These are phyloP conservation scores for Trametes punicea DNA, from an alignment of 768 basidiomycete species.

Conservation along the genomic window DNA sequence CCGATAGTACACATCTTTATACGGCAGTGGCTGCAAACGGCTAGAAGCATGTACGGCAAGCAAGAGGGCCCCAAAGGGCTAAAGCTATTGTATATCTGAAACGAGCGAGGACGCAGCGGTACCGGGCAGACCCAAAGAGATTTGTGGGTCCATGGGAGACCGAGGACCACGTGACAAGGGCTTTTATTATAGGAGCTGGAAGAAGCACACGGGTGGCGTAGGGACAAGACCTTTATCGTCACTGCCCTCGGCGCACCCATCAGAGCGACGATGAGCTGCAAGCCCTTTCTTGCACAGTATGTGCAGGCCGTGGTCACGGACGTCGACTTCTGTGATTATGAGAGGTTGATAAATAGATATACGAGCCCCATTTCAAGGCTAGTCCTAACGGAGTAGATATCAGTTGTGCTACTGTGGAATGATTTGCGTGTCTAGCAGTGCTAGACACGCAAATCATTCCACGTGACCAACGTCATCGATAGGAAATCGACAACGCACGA, in stretches of 20 bases:
- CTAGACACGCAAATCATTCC: too few species aligned
- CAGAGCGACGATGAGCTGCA: too few species aligned
- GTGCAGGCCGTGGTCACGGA: too few species aligned
- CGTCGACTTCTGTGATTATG: too few species aligned
- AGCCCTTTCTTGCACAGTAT: too few species aligned
- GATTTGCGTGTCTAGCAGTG: too few species aligned
- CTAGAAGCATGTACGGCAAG: neutral
- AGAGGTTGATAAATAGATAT: too few species aligned
- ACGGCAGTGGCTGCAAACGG: neutral
- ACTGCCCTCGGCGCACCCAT: neutral
- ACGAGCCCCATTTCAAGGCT: too few species aligned
- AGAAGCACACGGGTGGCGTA: neutral
- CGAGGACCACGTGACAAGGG: neutral
- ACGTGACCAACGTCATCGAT: too few species aligned
- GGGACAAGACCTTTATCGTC: neutral
- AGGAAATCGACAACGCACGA: too few species aligned
- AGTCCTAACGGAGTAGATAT: too few species aligned
- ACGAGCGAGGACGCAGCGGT: neutral
- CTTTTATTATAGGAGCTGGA: neutral
- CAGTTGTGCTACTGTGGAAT: too few species aligned
- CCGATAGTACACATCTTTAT: neutral
- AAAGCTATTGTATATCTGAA: neutral
- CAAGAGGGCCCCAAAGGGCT: neutral
- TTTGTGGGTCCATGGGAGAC: slow-evolving; percentile 6
- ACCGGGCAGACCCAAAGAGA: neutral